Conservation (phyloP, 2,329 filamentous ascomycete genomes). For the Emergomyces orientalis region DNA sequence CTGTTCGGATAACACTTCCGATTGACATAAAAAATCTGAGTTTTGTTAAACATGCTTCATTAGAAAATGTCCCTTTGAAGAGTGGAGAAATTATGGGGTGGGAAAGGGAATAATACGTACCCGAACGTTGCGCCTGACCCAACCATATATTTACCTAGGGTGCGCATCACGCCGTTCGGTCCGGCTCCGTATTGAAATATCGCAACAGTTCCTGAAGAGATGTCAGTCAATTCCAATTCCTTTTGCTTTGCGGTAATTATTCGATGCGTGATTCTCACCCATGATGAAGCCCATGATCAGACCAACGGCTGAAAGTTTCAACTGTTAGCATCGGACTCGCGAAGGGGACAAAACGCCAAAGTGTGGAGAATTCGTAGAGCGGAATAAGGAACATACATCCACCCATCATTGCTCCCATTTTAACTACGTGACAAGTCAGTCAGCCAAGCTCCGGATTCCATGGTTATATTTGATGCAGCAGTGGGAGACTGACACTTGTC, state of each 20-base stretch:
- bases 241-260: background rate
- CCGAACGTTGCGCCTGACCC: slow-evolving; percentile 93
- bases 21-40: slow-evolving; percentile 94
- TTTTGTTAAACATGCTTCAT: slow-evolving; percentile 9
- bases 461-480: slow-evolving; percentile 24
- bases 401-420: slow-evolving; percentile 98
- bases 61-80: slow-evolving; percentile 28
- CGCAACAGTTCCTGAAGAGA: slow-evolving; percentile 64
- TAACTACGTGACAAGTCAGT: slow-evolving; percentile 52
- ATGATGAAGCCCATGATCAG: slow-evolving; percentile 97
- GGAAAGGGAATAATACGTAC: slow-evolving; percentile 43
- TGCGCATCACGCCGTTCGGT: slow-evolving; percentile 86
- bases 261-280: slow-evolving; percentile 46
- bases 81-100: background rate
- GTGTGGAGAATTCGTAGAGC: background rate
- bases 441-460: slow-evolving; percentile 11
- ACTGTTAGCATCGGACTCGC: background rate
- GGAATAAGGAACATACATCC: slow-evolving; percentile 60
- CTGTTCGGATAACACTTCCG: slow-evolving; percentile 88
- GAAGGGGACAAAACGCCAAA: slow-evolving; percentile 3
- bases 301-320: slow-evolving; percentile 62
- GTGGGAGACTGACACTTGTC: slow-evolving; percentile 54
- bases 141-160: slow-evolving; percentile 91
- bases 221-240: slow-evolving; percentile 18
- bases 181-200: slow-evolving; percentile 94